Evolutionary conservation across 345 rosid genomes (phyloP), one percentile per base, ranked within the genome.

Genomic region (Populus deltoides): DNA sequence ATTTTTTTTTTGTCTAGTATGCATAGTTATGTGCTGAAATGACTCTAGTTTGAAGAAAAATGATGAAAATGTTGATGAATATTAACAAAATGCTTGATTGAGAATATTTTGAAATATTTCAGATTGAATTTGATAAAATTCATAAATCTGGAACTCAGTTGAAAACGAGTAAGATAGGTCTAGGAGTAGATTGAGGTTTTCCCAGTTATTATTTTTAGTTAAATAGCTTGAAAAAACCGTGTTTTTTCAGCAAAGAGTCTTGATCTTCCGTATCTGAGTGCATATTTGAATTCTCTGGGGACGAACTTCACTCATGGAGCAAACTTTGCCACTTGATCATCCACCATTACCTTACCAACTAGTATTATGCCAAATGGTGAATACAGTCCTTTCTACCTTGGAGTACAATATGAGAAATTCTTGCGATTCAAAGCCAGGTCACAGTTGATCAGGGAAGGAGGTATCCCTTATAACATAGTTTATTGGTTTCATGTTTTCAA

Each of bases 341-440:
- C 86, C 39, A 79, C 85, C 57, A 83, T 80, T 22, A 6, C 7
- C n/a, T 7, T 51, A 20, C 57, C n/a, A 17, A 1, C 57, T 51
- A 51, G 57, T 18, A 51, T 18, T 18, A 83, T 83, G 16, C 70
- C 66, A 27, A 13, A 31, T 31, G 84, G 83, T 20, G 35, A 66
- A 39, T 70, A 83, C 39, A 90, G 91, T 68, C 87, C 90, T 8
- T 84, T 84, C 59, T 77, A 81, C 75, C 80, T 90, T 59, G 79
- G 86, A 20, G 72, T 89, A 36, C 92, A 88, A 61, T 77, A 73
- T 61, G 53, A 81, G 33, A 92, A 89, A 9, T 87, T 90, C 67
- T 29, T 17, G 62, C 90, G 82, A 62, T 83, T 91, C 74, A 91
- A 82, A 76, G 71, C 71, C 35, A 51, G 57, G n/a, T 51, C 57